phyloP scores from a whole-genome alignment of 2,329 filamentous ascomycete species.

The Pseudogymnoascus sp. region DNA sequence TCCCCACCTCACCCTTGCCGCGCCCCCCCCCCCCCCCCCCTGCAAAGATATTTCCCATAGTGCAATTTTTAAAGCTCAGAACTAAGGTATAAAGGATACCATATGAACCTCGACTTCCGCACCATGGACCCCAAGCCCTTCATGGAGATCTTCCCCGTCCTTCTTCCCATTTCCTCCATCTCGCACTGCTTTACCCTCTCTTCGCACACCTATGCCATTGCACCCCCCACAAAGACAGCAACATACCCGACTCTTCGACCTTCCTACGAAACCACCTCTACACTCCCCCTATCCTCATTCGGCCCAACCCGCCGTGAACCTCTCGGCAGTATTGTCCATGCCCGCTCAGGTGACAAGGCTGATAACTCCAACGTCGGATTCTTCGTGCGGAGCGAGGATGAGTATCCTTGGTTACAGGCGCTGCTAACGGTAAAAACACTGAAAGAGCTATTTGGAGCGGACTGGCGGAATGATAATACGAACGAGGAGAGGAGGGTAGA shows the following conservation, averaged over 20 bases:
- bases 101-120: slow-evolving; percentile 36
- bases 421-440: slow-evolving; percentile 13
- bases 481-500: slow-evolving; percentile 28
- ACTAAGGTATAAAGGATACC: slow-evolving; percentile 23
- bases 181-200: too few species aligned
- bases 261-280: slow-evolving; percentile 11
- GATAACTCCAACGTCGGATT: slow-evolving; percentile 30
- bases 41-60: too few species aligned
- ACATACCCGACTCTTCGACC: slow-evolving; percentile 14
- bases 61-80: too few species aligned
- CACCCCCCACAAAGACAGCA: too few species aligned
- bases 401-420: slow-evolving; percentile 15
- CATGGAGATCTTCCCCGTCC: slow-evolving; percentile 33
- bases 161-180: too few species aligned
- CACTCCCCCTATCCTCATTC: slow-evolving; percentile 14
- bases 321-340: slow-evolving; percentile 28
- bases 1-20: too few species aligned
- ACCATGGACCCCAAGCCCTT: slow-evolving; percentile 36
- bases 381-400: slow-evolving; percentile 18
- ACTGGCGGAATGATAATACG: slow-evolving; percentile 7
- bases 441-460: slow-evolving; percentile 13
- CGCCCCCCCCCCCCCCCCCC: too few species aligned
- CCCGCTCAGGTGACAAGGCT: slow-evolving; percentile 30
- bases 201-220: too few species aligned
- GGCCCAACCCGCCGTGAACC: slow-evolving; percentile 19